These are phyloP conservation scores for Pichia occidentalis DNA, from an alignment of 805 yeast species.

Conservation along the genomic window DNA sequence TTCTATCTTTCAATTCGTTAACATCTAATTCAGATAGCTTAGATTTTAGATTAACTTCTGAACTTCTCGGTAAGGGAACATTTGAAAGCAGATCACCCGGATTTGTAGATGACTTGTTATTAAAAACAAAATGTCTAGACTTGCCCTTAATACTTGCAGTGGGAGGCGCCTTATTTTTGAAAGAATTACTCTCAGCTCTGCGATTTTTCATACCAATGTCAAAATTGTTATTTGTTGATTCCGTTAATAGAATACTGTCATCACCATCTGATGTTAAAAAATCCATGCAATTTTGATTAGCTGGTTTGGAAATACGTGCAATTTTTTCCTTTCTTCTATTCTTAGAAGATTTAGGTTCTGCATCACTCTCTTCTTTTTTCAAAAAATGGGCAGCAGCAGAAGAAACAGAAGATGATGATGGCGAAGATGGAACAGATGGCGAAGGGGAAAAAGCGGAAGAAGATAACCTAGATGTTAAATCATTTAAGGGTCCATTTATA, in stretches of 20 bases:
- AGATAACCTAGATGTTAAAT: neutral
- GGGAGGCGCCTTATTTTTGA: neutral
- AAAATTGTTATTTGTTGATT: too few species aligned
- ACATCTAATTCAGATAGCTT: conserved; percentile 12
- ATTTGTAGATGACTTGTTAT: conserved; percentile 51
- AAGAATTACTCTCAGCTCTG: too few species aligned
- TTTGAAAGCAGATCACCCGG: conserved; percentile 85
- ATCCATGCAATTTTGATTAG: conserved; percentile 6
- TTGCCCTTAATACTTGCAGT: conserved; percentile 4
- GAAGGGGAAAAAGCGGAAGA: too few species aligned
- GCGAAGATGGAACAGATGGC: conserved; percentile 1
- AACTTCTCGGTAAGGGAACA: conserved; percentile 47
- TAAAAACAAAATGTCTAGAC: conserved; percentile 46
- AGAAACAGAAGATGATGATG: neutral
- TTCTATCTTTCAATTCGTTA: conserved; percentile 28
- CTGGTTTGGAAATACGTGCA: conserved; percentile 1
- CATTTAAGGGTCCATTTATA: neutral
- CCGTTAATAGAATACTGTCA: conserved; percentile 16
- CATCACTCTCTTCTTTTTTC: neutral
- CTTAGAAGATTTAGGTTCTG: conserved; percentile 7
- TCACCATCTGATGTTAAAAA: conserved; percentile 21
- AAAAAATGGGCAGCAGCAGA: neutral
- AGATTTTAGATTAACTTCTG: conserved; percentile 7
- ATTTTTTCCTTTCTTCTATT: neutral
- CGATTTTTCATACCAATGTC: neutral